A percentile compares a stretch with the other conserved stretches of the same genome.
Conservation (phyloP, 805 yeast genomes). For the Maudiozyma bulderi region DNA sequence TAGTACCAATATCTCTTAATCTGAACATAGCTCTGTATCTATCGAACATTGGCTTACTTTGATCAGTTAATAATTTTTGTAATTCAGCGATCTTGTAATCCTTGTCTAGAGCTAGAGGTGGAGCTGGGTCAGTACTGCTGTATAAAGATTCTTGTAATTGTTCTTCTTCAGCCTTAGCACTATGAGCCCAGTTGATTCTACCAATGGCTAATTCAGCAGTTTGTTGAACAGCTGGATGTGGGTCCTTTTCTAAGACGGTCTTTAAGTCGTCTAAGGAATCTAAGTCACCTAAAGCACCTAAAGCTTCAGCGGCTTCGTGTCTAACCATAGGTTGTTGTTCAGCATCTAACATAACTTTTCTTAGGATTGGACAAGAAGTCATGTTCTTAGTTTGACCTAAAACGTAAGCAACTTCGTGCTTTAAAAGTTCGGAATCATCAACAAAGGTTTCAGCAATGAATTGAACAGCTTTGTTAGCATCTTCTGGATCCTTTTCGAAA, state of each 20-base stretch:
- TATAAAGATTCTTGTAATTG: slow-evolving; percentile 64
- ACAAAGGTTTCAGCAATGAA: slow-evolving; percentile 78
- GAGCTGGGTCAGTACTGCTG: slow-evolving; percentile 94
- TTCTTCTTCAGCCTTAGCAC: slow-evolving; percentile 51
- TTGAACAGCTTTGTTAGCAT: slow-evolving; percentile 60
- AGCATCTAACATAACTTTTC: slow-evolving; percentile 55
- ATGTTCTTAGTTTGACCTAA: slow-evolving; percentile 89
- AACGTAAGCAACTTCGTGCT: slow-evolving; percentile 96
- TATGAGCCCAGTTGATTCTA: slow-evolving; percentile 86
- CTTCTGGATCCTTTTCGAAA: slow-evolving; percentile 38
- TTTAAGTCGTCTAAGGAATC: slow-evolving; percentile 59
- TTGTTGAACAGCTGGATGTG: slow-evolving; percentile 81
- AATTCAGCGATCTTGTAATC: slow-evolving; percentile 57
- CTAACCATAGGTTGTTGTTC: slow-evolving; percentile 92
- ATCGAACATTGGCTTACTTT: slow-evolving; percentile 70
- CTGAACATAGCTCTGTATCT: slow-evolving; percentile 98
- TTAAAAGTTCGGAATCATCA: slow-evolving; percentile 78
- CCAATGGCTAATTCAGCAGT: slow-evolving; percentile 96
- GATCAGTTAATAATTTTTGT: slow-evolving; percentile 63
- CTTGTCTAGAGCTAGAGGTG: slow-evolving; percentile 71
- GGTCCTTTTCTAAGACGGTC: slow-evolving; percentile 61
- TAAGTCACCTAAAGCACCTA: slow-evolving; percentile 87
- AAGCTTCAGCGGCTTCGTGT: slow-evolving; percentile 98
- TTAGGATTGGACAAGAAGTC: slow-evolving; percentile 64
- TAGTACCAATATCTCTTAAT: slow-evolving; percentile 86